Percentiles rank a stretch among this genome's conserved stretches.
phyloP scores from a whole-genome alignment of 208 protist genomes.

The Trypanosoma melophagium region DNA sequence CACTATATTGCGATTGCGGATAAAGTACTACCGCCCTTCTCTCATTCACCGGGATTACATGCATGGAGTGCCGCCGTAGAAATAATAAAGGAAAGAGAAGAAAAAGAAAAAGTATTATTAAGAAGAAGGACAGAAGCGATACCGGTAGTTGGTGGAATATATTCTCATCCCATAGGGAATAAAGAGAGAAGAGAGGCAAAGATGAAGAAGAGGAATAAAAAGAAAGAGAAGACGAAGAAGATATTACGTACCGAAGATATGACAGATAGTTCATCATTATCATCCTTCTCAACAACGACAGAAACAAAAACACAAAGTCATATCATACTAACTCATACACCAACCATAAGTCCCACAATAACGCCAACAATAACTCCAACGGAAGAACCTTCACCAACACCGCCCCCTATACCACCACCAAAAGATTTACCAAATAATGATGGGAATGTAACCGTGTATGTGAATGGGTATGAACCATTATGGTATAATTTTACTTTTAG shows the following conservation, averaged over 20 bases:
- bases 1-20: slow-evolving; percentile 21
- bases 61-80: neutral
- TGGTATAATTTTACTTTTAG: slow-evolving; percentile 58
- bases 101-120: neutral
- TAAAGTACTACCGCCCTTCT: neutral
- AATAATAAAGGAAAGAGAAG: neutral
- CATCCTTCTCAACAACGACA: neutral
- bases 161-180: too few species aligned
- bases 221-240: neutral
- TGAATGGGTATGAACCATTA: slow-evolving; percentile 46
- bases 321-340: neutral
- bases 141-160: too few species aligned
- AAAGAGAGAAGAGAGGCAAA: neutral
- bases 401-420: neutral
- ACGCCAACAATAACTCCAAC: slow-evolving; percentile 5
- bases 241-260: neutral
- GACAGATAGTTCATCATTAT: neutral
- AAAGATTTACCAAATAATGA: slow-evolving; percentile 30
- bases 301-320: neutral
- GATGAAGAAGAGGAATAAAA: neutral
- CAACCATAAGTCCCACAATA: neutral
- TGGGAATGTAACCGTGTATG: slow-evolving; percentile 28
- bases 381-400: neutral
- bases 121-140: neutral
- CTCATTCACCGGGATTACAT: too few species aligned